Base-by-base conservation (phyloP, 1,139 yeast species). In the Geotrichum candidum region DNA sequence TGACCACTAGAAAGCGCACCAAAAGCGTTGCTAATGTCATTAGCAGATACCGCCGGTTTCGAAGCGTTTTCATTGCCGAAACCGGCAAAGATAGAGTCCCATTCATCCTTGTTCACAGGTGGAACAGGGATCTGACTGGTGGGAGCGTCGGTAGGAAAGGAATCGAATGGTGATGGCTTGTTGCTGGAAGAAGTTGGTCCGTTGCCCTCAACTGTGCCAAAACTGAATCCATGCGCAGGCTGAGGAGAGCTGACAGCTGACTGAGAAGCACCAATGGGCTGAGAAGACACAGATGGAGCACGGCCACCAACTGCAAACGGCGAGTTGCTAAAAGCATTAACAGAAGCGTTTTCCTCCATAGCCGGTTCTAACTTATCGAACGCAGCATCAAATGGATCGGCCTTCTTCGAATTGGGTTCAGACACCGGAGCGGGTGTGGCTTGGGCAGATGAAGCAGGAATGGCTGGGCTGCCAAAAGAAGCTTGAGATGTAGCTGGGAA, bases 61-160 rank as follows among this genome's bases (percentile, higher is more conserved):
- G 33, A n/a, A 10, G 23, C 54, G 6, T 54, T 56, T 7, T 58
- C 54, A 9, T 56, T 18, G 10, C 61, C 61, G 50, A 90, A 88
- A 0, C 96, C 96, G 1, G 96, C 95, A 78, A 91, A 91, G 41
- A 91, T 80, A 74, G 90, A 95, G 70, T 91, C 97, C 97, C 97
- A 91, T 73, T 91, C 97, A 70, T 90, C 96, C 52, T 61, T 61
- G n/a, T 56, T 58, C n/a, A 54, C 59, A n/a, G 58, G 62, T 10
- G 35, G 56, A 9, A 52, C 53, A 51, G 23, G 23, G 55, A 22
- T 41, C 56, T 25, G 56, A 15, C 33, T 10, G 18, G 29, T 13
- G 29, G 52, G 15, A 22, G 58, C 23, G 18, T 33, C 50, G 35
- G 54, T 31, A 15, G 27, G 35, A 10, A 29, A 41, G 9, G 51